Base-by-base conservation (phyloP, 371 early-diverging fungal species). In the Parasitella parasitica region DNA sequence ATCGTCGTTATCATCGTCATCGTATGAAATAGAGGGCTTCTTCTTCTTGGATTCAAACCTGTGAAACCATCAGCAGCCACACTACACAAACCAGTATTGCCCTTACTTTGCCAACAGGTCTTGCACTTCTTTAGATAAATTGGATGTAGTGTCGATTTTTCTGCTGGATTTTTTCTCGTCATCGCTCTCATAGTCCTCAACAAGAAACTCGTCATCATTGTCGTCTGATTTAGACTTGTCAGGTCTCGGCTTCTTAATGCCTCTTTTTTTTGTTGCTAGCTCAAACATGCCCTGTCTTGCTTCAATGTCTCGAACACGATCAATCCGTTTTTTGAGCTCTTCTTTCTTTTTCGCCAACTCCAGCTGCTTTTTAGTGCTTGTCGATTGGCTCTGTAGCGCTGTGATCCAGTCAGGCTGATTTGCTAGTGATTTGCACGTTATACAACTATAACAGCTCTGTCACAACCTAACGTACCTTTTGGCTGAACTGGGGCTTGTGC, bases 121-220 rank as follows among this genome's bases (percentile, higher is more conserved):
- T 46, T 76, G 64, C 0, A 88, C 88, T 63, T 85, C 81, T 43
- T 75, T 82, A 9, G 87, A 84, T 3, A 83, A 55, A 54, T 81
- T 80, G 16, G 62, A 54, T 16, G 55, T 48, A 24, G 20, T 30
- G 46, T 52, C 54, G 15, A 12, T 16, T 28, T 8, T 37, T 61
- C 46, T 54, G 3, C 28, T 61, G 18, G 24, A 18, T 4, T 54
- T 49, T n/a, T 71, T 38, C 12, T 86, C 81, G 4, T 77, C 77
- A 39, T 88, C 89, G 54, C 89, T 87, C 16, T 81, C 70, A 64
- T 91, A 91, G 18, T 90, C 87, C 18, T 83, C 89, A 3, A 90
- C 59, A 6, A 90, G 36, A 57, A 83, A 88, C 20, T 84, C 87
- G 0, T 74, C 74, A 11, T 88, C 86, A 3, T 43, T 34, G 26